Conservation (phyloP, 805 yeast genomes). For the Peterozyma xylosa region DNA sequence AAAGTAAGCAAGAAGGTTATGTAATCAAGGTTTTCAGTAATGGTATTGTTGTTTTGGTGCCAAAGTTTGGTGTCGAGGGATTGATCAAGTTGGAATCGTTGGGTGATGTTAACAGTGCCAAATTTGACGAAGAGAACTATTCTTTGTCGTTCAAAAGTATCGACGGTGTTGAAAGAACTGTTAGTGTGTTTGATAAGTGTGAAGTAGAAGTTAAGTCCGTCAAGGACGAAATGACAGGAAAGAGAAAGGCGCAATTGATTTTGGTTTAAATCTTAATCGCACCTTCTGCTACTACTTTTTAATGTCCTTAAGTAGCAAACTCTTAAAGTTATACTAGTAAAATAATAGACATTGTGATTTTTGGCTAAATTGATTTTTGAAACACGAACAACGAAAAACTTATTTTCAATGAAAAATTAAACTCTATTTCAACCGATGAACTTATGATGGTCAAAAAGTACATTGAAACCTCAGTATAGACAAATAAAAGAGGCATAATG, state of each 20-base stretch:
- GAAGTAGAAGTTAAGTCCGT: conserved; percentile 75
- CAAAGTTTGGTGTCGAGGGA: conserved; percentile 94
- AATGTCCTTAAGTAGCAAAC: too few species aligned
- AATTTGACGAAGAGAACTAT: conserved; percentile 72
- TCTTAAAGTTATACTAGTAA: too few species aligned
- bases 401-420: too few species aligned
- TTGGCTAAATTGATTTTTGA: too few species aligned
- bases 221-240: conserved; percentile 82
- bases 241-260: conserved; percentile 79
- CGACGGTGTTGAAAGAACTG: conserved; percentile 31
- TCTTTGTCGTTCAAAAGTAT: conserved; percentile 51
- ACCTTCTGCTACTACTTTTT: neutral
- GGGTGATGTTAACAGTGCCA: conserved; percentile 54
- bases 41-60: conserved; percentile 92
- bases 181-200: conserved; percentile 75
- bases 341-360: too few species aligned
- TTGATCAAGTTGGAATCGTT: conserved; percentile 75
- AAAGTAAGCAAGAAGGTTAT: conserved; percentile 78
- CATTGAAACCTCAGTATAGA: neutral
- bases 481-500: conserved; percentile 13
- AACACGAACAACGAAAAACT: too few species aligned
- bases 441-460: neutral
- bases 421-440: neutral
- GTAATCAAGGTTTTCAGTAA: conserved; percentile 88
- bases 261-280: conserved; percentile 29